Base-by-base conservation (phyloP, 768 basidiomycete genomes). In the Fibroporia radiculosa region DNA sequence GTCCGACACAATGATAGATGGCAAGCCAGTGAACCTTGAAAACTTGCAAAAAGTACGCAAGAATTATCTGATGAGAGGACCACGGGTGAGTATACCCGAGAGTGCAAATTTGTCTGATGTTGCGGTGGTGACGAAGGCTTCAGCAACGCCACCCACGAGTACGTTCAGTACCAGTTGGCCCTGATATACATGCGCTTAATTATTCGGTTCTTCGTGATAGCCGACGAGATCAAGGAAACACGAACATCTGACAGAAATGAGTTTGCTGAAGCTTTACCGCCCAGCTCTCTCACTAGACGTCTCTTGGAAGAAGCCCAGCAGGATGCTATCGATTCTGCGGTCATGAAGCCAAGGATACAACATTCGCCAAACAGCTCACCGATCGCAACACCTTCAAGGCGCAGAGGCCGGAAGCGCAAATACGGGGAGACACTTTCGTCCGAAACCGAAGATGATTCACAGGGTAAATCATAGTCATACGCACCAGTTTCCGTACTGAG, bases 371-470 rank as follows among this genome's bases (percentile, higher is more conserved):
- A n/a, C n/a, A n/a, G n/a, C n/a, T n/a, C n/a, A n/a, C n/a, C n/a
- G n/a, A n/a, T n/a, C n/a, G n/a, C n/a, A n/a, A 31, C 41, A 11
- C 41, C 41, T 19, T 29, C 29, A 3, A 8, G n/a, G 4, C 41
- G 26, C 8, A 27, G 18, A 19, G 14, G 27, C 11, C 25, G 22
- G 12, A 40, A 40, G 40, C 46, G 38, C 12, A 47, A 31, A 23
- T 19, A 2, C 24, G 40, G 35, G 10, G 40, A 47, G 12, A 13
- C 22, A 4, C 26, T 35, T 20, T 52, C 51, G 3, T 52, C 54
- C 0, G 54, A 55, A 27, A 52, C 54, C 16, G 54, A 55, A 34
- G 16, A 42, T 4, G 54, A 55, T 20, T 52, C 54, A 3, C 54
- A 55, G 24, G 49, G 54, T 49, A 27, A 28, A 36, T 10, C 0